Conservation (phyloP, 2,329 filamentous ascomycete species). For the Celoporthe dispersa region DNA sequence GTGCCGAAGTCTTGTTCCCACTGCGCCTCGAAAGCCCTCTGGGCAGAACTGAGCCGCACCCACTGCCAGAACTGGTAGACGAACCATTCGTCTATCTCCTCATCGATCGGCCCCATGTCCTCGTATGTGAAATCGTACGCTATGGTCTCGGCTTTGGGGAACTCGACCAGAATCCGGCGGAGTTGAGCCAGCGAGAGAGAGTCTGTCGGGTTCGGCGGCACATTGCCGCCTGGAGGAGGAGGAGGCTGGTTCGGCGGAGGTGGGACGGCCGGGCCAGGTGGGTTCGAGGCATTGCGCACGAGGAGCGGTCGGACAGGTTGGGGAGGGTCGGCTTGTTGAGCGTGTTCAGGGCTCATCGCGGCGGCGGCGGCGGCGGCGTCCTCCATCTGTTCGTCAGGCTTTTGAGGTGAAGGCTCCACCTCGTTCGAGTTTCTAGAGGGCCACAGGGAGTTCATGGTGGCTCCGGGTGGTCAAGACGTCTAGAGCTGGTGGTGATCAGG, state of each 20-base stretch:
- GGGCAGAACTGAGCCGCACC: conserved; percentile 74
- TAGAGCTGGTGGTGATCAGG: conserved; percentile 18
- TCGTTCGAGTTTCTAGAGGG: conserved; percentile 27
- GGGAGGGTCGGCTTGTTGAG: conserved; percentile 14
- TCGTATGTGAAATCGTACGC: conserved; percentile 87
- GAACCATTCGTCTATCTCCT: conserved; percentile 98
- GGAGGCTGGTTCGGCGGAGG: conserved; percentile 34
- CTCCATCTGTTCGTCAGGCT: conserved; percentile 22
- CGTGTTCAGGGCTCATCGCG: conserved; percentile 18
- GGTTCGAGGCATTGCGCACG: conserved; percentile 38
- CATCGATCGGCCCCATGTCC: conserved; percentile 74
- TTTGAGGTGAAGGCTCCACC: conserved; percentile 11
- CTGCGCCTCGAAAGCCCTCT: conserved; percentile 75
- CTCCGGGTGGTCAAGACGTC: conserved; percentile 17
- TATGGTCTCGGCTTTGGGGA: conserved; percentile 69
- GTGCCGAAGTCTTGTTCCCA: conserved; percentile 63
- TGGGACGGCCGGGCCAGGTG: conserved; percentile 29
- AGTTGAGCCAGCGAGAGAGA: conserved; percentile 78
- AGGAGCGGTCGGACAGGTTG: conserved; percentile 35
- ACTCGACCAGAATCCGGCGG: conserved; percentile 72
- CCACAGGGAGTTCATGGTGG: conserved; percentile 33
- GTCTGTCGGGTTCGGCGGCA: conserved; percentile 54
- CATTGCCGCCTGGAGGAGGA: conserved; percentile 31
- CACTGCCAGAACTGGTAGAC: conserved; percentile 87
- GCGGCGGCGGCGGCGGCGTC: conserved; percentile 16